Evolutionary conservation across 495 filamentous ascomycete species (phyloP).

Genomic region (Aspergillus carlsbadensis): DNA sequence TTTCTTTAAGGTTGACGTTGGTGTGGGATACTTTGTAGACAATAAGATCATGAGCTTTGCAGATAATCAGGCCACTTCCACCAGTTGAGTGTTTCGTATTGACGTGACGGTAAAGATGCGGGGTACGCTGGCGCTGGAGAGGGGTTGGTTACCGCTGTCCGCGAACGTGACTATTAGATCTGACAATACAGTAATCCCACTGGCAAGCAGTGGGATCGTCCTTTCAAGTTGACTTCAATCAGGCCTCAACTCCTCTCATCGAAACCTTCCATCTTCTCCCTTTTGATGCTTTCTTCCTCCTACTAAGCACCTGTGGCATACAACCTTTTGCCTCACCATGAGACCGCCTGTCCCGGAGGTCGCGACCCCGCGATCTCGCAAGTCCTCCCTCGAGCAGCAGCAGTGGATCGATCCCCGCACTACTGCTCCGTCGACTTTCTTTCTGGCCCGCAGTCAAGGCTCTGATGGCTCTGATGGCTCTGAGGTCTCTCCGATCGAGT

Average conservation of each 20-base stretch:
- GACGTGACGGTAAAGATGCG: conserved; percentile 7
- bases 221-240: background rate
- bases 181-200: conserved; percentile 12
- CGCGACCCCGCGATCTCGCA: conserved; percentile 29
- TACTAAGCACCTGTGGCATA: background rate
- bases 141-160: conserved; percentile 3
- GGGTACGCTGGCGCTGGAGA: conserved; percentile 1
- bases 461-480: conserved; percentile 30
- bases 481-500: conserved; percentile 25
- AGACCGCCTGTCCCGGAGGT: conserved; percentile 40
- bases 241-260: background rate
- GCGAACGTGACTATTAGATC: conserved; percentile 19
- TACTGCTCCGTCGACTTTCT: conserved; percentile 46
- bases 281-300: background rate
- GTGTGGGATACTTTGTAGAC: background rate
- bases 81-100: background rate
- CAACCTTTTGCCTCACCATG: conserved; percentile 27
- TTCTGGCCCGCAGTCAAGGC: conserved; percentile 38
- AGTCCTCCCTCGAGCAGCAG: conserved; percentile 34
- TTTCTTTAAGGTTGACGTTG: too few relatives aligned
- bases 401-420: conserved; percentile 42
- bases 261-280: background rate
- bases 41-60: background rate
- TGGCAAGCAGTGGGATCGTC: background rate
- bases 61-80: background rate